Base-by-base conservation (phyloP, 2,329 filamentous ascomycete genomes). In the Colletotrichum spinosum region DNA sequence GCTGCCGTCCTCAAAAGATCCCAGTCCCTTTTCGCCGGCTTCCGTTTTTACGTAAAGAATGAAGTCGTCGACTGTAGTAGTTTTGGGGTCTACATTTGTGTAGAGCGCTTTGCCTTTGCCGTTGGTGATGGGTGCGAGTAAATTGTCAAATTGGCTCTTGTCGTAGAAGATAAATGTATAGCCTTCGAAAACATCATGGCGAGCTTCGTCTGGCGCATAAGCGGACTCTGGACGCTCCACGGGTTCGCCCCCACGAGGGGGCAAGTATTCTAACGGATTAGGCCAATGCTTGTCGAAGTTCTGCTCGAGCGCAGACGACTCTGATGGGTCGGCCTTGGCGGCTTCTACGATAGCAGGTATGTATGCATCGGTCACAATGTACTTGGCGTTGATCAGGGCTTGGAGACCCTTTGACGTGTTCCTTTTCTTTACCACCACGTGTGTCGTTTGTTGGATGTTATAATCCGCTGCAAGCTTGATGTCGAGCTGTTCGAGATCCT, bases 101-200 rank as follows among this genome's bases (percentile, higher is more conserved):
- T 92, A 77, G 6, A 97, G 75, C 2, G 92, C 92, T 75, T 98
- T 98, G 8, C 96, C 96, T 64, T 90, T 88, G 5, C 92, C 96
- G 65, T 89, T 89, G 0, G 89, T 90, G 67, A 99, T 90, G 0
- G 91, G 89, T 0, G 89, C 88, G 48, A 92, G 80, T 5, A 99
- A 81, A 68, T 86, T 93, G 8, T 92, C 88, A 75, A 90, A 93
- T 75, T 98, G 95, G 3, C 81, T 81, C 57, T 86, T 77, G 58
- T 94, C 90, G 69, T 94, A 90, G 72, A 98, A 97, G 4, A 99
- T 83, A 73, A 98, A 97, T 0, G 90, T 95, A 72, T 94, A 96
- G 3, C 92, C 92, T 10, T 92, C 88, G 70, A 99, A 98, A 1
- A 99, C 83, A 35, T 90, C 88, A 8, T 81, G 80, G 17, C 96